These are phyloP conservation scores for Spinacia oleracea DNA, from an alignment of 179 eudicot species.

Conservation along the genomic window DNA sequence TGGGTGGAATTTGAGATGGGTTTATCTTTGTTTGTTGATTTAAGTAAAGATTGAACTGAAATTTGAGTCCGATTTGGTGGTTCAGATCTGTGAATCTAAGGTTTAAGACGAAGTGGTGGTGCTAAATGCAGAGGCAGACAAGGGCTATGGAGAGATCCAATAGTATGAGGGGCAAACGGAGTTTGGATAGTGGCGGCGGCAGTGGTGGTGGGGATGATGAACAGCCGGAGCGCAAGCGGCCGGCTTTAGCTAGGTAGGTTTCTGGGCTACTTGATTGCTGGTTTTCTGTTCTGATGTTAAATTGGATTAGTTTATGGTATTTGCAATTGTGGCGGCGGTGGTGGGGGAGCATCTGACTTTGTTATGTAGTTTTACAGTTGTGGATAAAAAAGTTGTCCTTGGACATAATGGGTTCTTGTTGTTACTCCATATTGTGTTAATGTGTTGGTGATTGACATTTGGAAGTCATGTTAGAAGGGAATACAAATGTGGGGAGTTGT, in stretches of 20 bases:
- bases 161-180: conserved; percentile 80
- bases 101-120: conserved; percentile 27
- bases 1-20: conserved; percentile 19
- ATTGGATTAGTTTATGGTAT: neutral
- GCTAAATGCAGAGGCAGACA: conserved; percentile 60
- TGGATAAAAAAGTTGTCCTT: neutral
- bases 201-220: conserved; percentile 63
- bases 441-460: conserved; percentile 3
- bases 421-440: neutral
- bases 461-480: neutral
- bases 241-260: conserved; percentile 82
- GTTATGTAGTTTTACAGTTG: neutral
- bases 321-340: neutral
- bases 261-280: conserved; percentile 10
- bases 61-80: conserved; percentile 20
- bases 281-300: neutral
- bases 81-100: conserved; percentile 48
- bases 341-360: neutral
- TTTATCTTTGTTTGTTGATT: neutral
- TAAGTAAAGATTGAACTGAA: conserved; percentile 8
- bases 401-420: neutral
- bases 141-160: conserved; percentile 81
- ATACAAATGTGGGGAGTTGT: neutral
- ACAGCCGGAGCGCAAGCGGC: conserved; percentile 83
- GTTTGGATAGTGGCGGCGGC: conserved; percentile 51